Evolutionary conservation across 148 eudicot genomes (phyloP).

Genomic region (Chenopodium album): DNA sequence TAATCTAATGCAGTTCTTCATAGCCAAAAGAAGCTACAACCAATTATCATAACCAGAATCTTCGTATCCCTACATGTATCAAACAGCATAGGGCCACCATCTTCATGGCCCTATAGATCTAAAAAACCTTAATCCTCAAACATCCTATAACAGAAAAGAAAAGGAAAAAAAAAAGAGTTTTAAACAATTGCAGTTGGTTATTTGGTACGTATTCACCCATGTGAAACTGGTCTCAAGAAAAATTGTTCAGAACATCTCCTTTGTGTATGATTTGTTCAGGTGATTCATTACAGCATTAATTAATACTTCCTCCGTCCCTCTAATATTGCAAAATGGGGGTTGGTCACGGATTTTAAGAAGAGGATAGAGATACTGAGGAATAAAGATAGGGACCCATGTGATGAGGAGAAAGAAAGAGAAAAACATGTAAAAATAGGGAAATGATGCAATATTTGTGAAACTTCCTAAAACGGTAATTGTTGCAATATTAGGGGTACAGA

Average conservation of each 20-base stretch:
- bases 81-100: not conserved
- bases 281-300: not conserved
- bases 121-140: not conserved
- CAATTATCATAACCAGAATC: not conserved
- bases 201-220: too few relatives aligned
- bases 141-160: not conserved
- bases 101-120: not conserved
- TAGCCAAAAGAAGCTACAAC: not conserved
- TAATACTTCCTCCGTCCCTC: not conserved
- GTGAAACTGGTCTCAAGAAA: not conserved
- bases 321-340: too few relatives aligned
- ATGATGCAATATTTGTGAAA: too few relatives aligned
- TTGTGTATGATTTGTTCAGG: not conserved
- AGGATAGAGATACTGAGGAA: too few relatives aligned
- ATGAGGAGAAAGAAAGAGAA: too few relatives aligned
- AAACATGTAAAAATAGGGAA: too few relatives aligned
- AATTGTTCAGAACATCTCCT: not conserved
- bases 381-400: too few relatives aligned
- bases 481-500: too few relatives aligned
- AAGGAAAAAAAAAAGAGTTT: too few relatives aligned
- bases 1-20: not conserved
- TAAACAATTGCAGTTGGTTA: too few relatives aligned
- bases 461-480: too few relatives aligned
- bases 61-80: not conserved
- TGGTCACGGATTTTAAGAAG: too few relatives aligned